These are phyloP conservation scores for Pichia sp. DNA, from an alignment of 1,139 yeast genomes.

Conservation along the genomic window DNA sequence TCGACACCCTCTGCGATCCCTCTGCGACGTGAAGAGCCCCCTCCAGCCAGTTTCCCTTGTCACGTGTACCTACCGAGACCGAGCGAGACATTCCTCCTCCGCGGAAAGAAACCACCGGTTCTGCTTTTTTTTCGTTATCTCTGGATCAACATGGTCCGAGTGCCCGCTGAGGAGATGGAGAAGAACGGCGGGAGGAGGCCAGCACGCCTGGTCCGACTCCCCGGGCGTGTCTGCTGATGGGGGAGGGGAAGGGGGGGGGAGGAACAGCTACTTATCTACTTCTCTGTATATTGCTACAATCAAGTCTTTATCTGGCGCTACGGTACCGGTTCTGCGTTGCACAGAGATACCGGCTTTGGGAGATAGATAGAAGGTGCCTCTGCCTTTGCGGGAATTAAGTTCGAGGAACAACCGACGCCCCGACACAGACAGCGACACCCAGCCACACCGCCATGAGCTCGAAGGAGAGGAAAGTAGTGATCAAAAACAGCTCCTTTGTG, in stretches of 20 bases:
- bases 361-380: not conserved
- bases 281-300: not conserved
- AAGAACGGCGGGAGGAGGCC: not conserved
- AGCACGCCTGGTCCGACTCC: no score
- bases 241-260: no score
- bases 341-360: no score
- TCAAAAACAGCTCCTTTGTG: constrained; percentile 22
- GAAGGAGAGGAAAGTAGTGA: constrained; percentile 4
- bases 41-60: no score
- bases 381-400: not conserved
- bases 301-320: not conserved
- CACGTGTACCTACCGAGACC: not conserved
- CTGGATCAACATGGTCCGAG: not conserved
- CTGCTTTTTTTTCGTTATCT: not conserved
- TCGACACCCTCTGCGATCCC: constrained; percentile 42
- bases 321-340: no score
- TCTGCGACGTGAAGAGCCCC: constrained; percentile 1
- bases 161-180: not conserved
- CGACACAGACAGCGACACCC: no score
- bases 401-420: no score
- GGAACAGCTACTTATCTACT: no score
- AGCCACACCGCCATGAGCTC: not conserved
- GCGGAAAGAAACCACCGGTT: not conserved
- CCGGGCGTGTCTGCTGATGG: no score
- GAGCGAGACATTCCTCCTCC: no score